Conservation (phyloP, 495 filamentous ascomycete species). For the Neurospora discreta region DNA sequence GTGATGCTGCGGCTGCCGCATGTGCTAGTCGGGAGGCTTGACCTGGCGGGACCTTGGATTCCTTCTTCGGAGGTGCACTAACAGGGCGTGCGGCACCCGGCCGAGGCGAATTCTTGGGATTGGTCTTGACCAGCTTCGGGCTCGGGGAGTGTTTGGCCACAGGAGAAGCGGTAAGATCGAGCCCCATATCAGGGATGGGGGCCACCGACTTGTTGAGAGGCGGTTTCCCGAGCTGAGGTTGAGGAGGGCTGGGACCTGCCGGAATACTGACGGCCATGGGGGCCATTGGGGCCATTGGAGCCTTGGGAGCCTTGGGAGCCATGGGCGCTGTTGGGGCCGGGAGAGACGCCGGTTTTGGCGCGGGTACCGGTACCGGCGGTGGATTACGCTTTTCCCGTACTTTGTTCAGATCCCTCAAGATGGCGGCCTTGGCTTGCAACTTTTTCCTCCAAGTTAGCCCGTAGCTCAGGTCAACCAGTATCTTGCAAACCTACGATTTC, state of each 20-base stretch:
- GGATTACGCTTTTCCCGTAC: constrained; percentile 19
- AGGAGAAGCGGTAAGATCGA: constrained; percentile 18
- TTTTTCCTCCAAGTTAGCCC: constrained; percentile 5
- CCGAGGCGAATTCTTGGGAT: constrained; percentile 10
- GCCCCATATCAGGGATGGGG: constrained; percentile 39
- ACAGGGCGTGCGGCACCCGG: constrained; percentile 6
- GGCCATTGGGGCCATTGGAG: not conserved
- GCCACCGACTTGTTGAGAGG: constrained; percentile 28
- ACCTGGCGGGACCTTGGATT: constrained; percentile 20
- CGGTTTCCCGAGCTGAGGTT: constrained; percentile 9
- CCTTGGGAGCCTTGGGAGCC: constrained; percentile 1
- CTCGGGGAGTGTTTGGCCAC: constrained; percentile 8
- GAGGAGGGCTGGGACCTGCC: constrained; percentile 4
- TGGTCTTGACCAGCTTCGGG: constrained; percentile 12
- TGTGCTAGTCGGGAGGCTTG: not conserved
- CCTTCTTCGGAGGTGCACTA: constrained; percentile 20
- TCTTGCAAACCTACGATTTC: constrained; percentile 35
- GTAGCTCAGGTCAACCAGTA: not conserved
- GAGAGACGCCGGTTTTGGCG: constrained; percentile 3
- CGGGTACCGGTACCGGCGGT: not conserved
- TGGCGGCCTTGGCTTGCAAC: constrained; percentile 31
- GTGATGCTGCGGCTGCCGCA: constrained; percentile 19
- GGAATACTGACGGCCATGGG: not conserved
- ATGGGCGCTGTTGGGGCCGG: constrained; percentile 29
- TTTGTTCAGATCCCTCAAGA: constrained; percentile 31